Base-by-base conservation (phyloP, 306 rosid genomes). In the Pyrus pyrifolia region DNA sequence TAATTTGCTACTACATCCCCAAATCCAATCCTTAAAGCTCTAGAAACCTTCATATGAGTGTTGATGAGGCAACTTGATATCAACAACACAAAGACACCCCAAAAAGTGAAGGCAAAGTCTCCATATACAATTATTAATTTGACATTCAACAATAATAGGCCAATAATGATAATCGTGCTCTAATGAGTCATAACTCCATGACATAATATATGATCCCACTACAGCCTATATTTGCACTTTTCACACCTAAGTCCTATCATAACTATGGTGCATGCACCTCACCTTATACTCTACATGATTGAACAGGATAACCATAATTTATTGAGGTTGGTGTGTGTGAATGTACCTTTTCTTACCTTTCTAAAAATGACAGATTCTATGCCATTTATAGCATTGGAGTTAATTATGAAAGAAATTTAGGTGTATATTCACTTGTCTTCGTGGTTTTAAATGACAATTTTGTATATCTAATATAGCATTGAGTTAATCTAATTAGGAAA, bases 11-110 rank as follows among this genome's bases (percentile, higher is more conserved):
- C 78, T 52, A 31, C 70, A 40, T 29, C 57, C 76, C 12, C 40
- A 9, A 25, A 25, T 61, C 30, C 71, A 59, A 81, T 69, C 73
- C 84, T 31, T 81, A 55, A 81, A 81, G 59, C 55, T 66, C 57
- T 71, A 31, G 71, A 71, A 65, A 57, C 74, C 63, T 52, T 46
- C 46, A 15, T 15, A 21, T 33, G 74, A 63, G 65, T 64, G 76
- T 45, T 8, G 53, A 76, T 11, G 61, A 40, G 23, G 74, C 74
- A 61, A 70, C 31, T 22, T 25, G 46, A 60, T 33, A 68, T 64
- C 49, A 76, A 58, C 57, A 71, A 40, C 11, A 40, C 11, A 9
- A 35, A 6, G 45, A 31, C 51, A 23, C 77, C 11, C 9, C 23
- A 33, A 63, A 55, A 65, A 76, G 83, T 67, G 75, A 4, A 25